phyloP scores from a whole-genome alignment of 1,284 basidiomycete genomes.

The Heterobasidion irregulare region DNA sequence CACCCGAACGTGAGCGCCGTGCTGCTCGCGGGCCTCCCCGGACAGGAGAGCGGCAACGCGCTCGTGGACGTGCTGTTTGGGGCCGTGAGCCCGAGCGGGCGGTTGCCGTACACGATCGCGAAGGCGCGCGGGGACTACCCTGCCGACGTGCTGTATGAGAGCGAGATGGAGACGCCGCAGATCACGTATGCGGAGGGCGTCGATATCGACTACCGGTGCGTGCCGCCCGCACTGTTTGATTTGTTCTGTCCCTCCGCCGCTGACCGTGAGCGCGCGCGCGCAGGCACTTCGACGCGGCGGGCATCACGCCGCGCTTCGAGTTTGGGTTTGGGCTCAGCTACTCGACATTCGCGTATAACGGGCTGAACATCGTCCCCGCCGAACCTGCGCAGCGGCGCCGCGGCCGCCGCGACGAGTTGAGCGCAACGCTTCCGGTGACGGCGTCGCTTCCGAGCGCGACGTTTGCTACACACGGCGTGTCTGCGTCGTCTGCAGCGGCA shows the following conservation, averaged over 20 bases:
- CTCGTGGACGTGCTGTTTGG: slow-evolving; percentile 45
- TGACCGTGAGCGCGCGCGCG: not conserved
- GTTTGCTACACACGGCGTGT: too few species aligned
- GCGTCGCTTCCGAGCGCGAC: too few species aligned
- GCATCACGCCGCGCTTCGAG: slow-evolving; percentile 49
- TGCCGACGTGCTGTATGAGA: slow-evolving; percentile 22
- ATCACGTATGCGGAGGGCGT: slow-evolving; percentile 18
- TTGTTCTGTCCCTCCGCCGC: not conserved
- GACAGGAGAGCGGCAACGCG: slow-evolving; percentile 54
- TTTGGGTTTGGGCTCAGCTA: slow-evolving; percentile 60
- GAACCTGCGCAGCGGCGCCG: slow-evolving; percentile 6
- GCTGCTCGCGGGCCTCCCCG: slow-evolving; percentile 44
- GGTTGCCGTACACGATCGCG: slow-evolving; percentile 51
- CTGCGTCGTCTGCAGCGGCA: not conserved
- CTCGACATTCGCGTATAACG: slow-evolving; percentile 37
- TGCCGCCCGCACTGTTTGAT: slow-evolving; percentile 15
- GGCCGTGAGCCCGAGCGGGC: slow-evolving; percentile 42
- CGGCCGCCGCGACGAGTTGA: not conserved
- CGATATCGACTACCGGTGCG: slow-evolving; percentile 52
- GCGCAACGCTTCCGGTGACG: too few species aligned
- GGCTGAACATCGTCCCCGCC: slow-evolving; percentile 17
- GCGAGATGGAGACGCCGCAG: not conserved
- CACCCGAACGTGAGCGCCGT: slow-evolving; percentile 33
- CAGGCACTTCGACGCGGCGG: slow-evolving; percentile 15
- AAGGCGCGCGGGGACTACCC: slow-evolving; percentile 42